These are phyloP conservation scores for Lentinula novae-zelandiae DNA, from an alignment of 1,284 basidiomycete species.

Conservation along the genomic window DNA sequence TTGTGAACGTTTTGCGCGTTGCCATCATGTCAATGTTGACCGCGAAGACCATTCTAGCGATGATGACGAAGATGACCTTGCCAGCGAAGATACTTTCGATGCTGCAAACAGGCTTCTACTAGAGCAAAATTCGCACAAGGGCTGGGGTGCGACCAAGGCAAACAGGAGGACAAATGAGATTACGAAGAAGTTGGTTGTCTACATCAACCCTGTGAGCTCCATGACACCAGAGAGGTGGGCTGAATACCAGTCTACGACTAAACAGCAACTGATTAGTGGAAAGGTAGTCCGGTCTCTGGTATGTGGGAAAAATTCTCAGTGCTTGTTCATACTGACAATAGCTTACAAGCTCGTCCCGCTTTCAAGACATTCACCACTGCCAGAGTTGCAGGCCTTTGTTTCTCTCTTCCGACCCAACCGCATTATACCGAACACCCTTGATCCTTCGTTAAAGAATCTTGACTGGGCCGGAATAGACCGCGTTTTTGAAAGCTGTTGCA, in stretches of 20 bases:
- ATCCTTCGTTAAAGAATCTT: conserved; percentile 53
- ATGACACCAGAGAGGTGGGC: conserved; percentile 64
- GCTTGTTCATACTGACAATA: neutral
- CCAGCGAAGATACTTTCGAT: conserved; percentile 1
- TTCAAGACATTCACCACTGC: conserved; percentile 80
- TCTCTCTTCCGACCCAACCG: conserved; percentile 71
- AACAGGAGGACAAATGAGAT: conserved; percentile 29
- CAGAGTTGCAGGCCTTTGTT: conserved; percentile 80
- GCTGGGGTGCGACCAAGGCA: neutral
- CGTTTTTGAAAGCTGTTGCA: conserved; percentile 54
- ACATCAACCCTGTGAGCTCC: conserved; percentile 68
- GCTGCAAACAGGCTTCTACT: neutral
- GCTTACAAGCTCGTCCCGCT: conserved; percentile 70
- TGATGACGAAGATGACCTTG: neutral
- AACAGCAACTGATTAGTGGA: conserved; percentile 33
- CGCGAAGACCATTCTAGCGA: neutral
- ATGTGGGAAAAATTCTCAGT: conserved; percentile 19
- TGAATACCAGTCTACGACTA: conserved; percentile 49
- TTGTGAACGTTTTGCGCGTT: conserved; percentile 81
- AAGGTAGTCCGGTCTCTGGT: conserved; percentile 51
- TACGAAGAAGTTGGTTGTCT: conserved; percentile 50
- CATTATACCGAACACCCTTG: conserved; percentile 79
- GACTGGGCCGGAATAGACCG: conserved; percentile 69
- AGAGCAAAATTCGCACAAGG: neutral
- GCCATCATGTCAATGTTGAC: conserved; percentile 55